A percentile compares a stretch with the other conserved stretches of the same genome.
These are phyloP conservation scores for Amphirosellinia nigrospora DNA, from an alignment of 495 filamentous ascomycete genomes.

Conservation along the genomic window DNA sequence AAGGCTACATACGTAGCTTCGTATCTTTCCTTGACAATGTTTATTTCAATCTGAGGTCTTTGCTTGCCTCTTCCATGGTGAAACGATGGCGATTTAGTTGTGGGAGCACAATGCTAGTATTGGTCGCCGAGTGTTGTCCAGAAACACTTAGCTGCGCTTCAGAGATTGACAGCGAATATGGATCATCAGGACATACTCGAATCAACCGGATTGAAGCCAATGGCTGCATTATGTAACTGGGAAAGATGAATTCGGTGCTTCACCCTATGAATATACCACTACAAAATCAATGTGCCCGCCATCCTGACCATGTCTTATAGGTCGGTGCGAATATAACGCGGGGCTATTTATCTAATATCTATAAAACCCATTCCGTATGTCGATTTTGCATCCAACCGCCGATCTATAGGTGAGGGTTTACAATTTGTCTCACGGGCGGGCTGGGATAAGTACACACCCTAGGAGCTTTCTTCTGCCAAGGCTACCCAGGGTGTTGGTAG, in stretches of 20 bases:
- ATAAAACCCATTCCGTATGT: constrained; percentile 21
- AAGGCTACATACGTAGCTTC: background rate
- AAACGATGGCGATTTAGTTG: background rate
- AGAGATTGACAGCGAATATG: background rate
- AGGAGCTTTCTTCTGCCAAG: constrained; percentile 19
- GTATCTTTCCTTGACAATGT: background rate
- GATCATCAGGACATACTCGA: background rate
- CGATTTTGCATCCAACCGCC: constrained; percentile 14
- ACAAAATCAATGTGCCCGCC: background rate
- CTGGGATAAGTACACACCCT: constrained; percentile 2
- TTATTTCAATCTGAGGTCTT: background rate
- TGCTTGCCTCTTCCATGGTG: background rate
- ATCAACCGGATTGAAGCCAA: background rate
- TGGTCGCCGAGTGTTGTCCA: background rate
- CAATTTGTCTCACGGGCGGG: constrained; percentile 23
- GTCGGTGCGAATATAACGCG: constrained; percentile 22
- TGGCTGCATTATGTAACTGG: background rate
- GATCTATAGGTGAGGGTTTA: constrained; percentile 17
- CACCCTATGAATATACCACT: background rate
- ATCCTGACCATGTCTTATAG: constrained; percentile 17
- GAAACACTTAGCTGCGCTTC: background rate
- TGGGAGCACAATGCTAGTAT: background rate
- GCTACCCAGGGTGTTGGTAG: background rate
- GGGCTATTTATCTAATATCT: constrained; percentile 20
- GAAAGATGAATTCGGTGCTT: background rate